These are phyloP conservation scores for Pueraria montana DNA, from an alignment of 306 rosid genomes.

Conservation along the genomic window DNA sequence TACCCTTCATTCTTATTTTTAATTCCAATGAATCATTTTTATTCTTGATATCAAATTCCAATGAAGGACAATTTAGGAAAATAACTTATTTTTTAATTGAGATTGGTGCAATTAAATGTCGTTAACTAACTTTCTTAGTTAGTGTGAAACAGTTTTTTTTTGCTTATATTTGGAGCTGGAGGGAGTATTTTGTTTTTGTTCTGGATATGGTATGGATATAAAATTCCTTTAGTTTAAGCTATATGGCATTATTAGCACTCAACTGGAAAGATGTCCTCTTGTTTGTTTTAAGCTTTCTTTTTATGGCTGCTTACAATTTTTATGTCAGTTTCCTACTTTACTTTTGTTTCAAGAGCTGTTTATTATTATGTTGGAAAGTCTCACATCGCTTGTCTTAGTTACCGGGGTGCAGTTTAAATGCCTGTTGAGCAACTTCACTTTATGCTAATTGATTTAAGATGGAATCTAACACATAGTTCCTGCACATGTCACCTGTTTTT, in stretches of 20 bases:
- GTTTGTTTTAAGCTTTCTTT: background rate
- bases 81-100: too few species aligned
- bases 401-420: background rate
- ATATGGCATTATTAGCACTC: background rate
- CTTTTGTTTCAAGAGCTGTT: conserved; percentile 3
- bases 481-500: background rate
- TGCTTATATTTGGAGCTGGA: too few species aligned
- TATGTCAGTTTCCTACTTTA: background rate
- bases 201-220: conserved; percentile 2
- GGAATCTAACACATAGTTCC: background rate
- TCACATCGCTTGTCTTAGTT: background rate
- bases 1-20: too few species aligned
- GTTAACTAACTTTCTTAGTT: too few species aligned
- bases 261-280: background rate
- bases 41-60: too few species aligned
- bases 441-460: background rate
- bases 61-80: too few species aligned
- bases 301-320: background rate
- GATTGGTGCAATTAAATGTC: too few species aligned
- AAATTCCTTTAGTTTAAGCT: background rate
- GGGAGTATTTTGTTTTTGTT: conserved; percentile 32
- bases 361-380: background rate
- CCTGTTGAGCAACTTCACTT: background rate
- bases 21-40: too few species aligned
- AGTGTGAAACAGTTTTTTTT: too few species aligned